Evolutionary conservation across 1,139 yeast species (phyloP).

Genomic region (Arxiozyma telluris): DNA sequence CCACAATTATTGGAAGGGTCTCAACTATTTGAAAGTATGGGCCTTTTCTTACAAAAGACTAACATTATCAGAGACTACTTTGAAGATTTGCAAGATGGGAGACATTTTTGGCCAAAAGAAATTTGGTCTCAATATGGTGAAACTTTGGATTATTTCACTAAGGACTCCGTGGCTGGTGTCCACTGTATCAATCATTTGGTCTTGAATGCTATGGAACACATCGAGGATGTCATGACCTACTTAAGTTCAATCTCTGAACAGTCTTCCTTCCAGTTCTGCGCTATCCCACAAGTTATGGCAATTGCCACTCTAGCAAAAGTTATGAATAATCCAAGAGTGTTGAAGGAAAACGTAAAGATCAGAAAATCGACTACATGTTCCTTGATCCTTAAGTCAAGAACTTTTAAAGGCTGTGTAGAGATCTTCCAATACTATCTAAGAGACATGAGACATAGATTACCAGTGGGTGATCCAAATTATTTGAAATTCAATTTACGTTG

Average conservation of each 20-base stretch:
- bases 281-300: constrained; percentile 98
- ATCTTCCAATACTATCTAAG: constrained; percentile 69
- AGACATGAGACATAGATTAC: constrained; percentile 67
- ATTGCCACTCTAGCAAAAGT: constrained; percentile 85
- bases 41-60: constrained; percentile 64
- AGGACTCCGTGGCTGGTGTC: constrained; percentile 46
- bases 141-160: constrained; percentile 46
- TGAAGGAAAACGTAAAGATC: constrained; percentile 70
- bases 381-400: constrained; percentile 64
- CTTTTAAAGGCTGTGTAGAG: constrained; percentile 64
- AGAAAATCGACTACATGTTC: constrained; percentile 85
- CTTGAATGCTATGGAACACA: constrained; percentile 70
- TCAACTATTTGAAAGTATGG: constrained; percentile 75
- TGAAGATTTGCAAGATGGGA: constrained; percentile 85
- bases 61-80: constrained; percentile 92
- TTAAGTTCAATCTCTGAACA: constrained; percentile 73
- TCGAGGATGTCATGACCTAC: constrained; percentile 66
- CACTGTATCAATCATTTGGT: constrained; percentile 77
- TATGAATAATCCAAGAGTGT: constrained; percentile 69
- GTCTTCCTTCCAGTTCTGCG: constrained; percentile 81
- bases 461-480: constrained; percentile 80
- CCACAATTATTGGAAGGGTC: constrained; percentile 29
- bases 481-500: constrained; percentile 74
- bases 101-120: constrained; percentile 95
- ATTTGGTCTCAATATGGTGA: constrained; percentile 78